Percentiles rank a stretch among this genome's conserved stretches.
Conservation (phyloP, 2,329 filamentous ascomycete species). For the Talaromyces sp. region DNA sequence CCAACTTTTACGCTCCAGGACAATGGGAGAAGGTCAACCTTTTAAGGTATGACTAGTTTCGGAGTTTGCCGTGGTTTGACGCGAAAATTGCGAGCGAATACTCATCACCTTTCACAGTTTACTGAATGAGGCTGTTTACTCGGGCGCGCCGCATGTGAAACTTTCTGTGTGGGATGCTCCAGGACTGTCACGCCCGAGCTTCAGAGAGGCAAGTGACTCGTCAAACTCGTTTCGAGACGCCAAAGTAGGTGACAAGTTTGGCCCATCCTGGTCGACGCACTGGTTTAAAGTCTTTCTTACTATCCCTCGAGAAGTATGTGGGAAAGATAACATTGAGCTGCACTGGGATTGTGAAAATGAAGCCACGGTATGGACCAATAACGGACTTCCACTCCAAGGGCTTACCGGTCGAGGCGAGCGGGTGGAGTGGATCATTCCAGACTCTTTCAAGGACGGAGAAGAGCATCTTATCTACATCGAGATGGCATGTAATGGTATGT, state of each 20-base stretch:
- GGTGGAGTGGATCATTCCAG: slow-evolving; percentile 84
- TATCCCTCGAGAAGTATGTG: slow-evolving; percentile 66
- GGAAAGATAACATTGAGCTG: slow-evolving; percentile 81
- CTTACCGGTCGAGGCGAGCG: slow-evolving; percentile 86
- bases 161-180: slow-evolving; percentile 84
- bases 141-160: slow-evolving; percentile 70
- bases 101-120: slow-evolving; percentile 49
- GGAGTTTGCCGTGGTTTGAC: not conserved
- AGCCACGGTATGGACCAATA: slow-evolving; percentile 86
- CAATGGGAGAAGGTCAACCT: slow-evolving; percentile 76
- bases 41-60: slow-evolving; percentile 51
- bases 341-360: slow-evolving; percentile 96
- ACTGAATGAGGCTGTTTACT: slow-evolving; percentile 64
- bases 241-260: slow-evolving; percentile 73
- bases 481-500: slow-evolving; percentile 99
- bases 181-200: slow-evolving; percentile 72
- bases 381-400: slow-evolving; percentile 87
- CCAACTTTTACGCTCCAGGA: slow-evolving; percentile 66
- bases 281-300: slow-evolving; percentile 87
- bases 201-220: slow-evolving; percentile 66
- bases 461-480: slow-evolving; percentile 91
- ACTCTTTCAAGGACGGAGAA: slow-evolving; percentile 75
- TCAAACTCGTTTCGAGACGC: slow-evolving; percentile 73
- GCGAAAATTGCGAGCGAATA: not conserved
- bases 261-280: slow-evolving; percentile 94